phyloP scores from a whole-genome alignment of 2,329 filamentous ascomycete genomes.

The Botrytis elliptica region DNA sequence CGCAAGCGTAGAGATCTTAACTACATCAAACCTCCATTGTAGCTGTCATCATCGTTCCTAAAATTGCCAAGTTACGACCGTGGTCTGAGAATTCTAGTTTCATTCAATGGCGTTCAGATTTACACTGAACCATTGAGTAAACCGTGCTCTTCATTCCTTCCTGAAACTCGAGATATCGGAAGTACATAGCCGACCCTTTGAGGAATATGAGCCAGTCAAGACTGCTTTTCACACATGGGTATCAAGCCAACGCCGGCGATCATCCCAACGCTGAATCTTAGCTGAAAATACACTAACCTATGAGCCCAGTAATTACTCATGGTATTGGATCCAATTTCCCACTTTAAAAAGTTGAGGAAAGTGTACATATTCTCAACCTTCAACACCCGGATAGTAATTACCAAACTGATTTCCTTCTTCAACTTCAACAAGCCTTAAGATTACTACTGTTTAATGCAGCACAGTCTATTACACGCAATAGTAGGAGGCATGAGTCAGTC shows the following conservation, averaged over 20 bases:
- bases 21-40: background rate
- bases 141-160: background rate
- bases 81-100: background rate
- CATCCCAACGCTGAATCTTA: background rate
- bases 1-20: rapidly evolving
- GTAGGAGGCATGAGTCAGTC: background rate
- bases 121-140: background rate
- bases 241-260: background rate
- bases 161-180: background rate
- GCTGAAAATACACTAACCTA: rapidly evolving
- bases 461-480: rapidly evolving
- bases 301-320: rapidly evolving
- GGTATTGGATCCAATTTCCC: background rate
- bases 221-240: background rate
- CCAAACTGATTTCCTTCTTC: background rate
- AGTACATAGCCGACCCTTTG: background rate
- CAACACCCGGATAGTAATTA: background rate
- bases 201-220: background rate
- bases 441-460: background rate
- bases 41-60: background rate
- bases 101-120: background rate
- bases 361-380: background rate
- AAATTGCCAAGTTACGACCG: background rate
- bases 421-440: background rate
- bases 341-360: background rate